Base-by-base conservation (phyloP, 176 grass and related monocot species). In the Cocos nucifera region DNA sequence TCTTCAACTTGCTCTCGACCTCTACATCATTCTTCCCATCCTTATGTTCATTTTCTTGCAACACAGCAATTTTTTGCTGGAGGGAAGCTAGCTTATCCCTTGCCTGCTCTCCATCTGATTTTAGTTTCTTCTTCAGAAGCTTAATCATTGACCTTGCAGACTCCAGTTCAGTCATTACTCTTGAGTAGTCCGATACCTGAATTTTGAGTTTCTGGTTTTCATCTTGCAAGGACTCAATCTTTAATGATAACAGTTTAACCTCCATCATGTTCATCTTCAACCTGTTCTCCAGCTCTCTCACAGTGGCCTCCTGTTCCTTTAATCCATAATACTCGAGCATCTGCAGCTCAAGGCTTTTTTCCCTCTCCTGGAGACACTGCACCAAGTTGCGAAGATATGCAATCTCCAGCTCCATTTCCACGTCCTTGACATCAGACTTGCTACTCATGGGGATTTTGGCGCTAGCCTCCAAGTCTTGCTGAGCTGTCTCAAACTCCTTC, bases 151-250 rank as follows among this genome's bases (percentile, higher is more conserved):
- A 78, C 70, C 67, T 83, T 29, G 68, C 75, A 58, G 51, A 66
- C 19, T 79, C 88, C 25, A 98, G 79, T 63, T 89, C 71, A 10
- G 24, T 63, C 27, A 71, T 74, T 17, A 69, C 58, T 67, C 54
- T 23, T 28, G 50, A 82, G 39, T 77, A 65, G 53, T 98, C 88
- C 61, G 61, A 56, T 50, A 54, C 56, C 62, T 83, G 62, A 51
- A 51, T 63, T 52, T 82, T 69, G 52, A 98, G 88, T 73, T 23
- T 57, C 53, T 60, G 73, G 72, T 98, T 98, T 76, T 98, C 93
- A 30, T 86, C 82, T 66, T 78, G 67, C 74, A 98, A 67, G 28
- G 93, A 69, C 18, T 82, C 32, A 7, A 81, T 77, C 67, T 63
- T 83, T 10, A 73, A 59, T 26, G 57, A 53, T 51, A 92, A 63